Evolutionary conservation across 1,284 basidiomycete genomes (phyloP).

Genomic region (Heterobasidion occidentale): DNA sequence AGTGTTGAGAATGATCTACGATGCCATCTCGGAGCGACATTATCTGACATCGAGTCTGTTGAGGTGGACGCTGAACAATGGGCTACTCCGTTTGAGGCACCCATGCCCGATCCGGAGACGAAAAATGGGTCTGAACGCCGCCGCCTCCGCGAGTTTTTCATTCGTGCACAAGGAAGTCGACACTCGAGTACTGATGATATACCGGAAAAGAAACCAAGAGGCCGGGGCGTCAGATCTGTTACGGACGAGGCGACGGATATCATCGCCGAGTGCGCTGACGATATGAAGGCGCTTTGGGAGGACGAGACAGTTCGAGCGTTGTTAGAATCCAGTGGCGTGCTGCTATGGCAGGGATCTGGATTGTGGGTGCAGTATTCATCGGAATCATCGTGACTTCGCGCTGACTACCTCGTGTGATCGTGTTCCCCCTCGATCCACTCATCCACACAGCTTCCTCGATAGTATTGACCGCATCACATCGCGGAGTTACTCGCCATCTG

Average conservation of each 20-base stretch:
- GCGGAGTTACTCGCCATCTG: conserved; percentile 45
- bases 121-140: conserved; percentile 1
- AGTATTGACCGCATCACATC: conserved; percentile 52
- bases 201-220: conserved; percentile 3
- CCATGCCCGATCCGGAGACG: neutral
- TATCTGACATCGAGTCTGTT: conserved; percentile 12
- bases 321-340: conserved; percentile 36
- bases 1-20: conserved; percentile 55
- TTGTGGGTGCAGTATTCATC: conserved; percentile 39
- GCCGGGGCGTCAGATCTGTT: conserved; percentile 22
- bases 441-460: conserved; percentile 45
- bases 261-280: conserved; percentile 46
- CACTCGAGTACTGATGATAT: conserved; percentile 32
- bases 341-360: conserved; percentile 50
- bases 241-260: conserved; percentile 31
- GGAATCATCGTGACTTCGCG: neutral
- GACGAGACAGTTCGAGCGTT: conserved; percentile 44
- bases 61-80: neutral
- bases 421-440: no score
- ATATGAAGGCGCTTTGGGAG: conserved; percentile 55
- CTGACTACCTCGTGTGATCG: no score
- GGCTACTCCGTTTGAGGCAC: neutral
- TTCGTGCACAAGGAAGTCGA: conserved; percentile 56
- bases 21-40: conserved; percentile 45
- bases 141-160: conserved; percentile 38